These are phyloP conservation scores for Elongisporangium senticosum DNA, from an alignment of 352 stramenopile species.

Conservation along the genomic window DNA sequence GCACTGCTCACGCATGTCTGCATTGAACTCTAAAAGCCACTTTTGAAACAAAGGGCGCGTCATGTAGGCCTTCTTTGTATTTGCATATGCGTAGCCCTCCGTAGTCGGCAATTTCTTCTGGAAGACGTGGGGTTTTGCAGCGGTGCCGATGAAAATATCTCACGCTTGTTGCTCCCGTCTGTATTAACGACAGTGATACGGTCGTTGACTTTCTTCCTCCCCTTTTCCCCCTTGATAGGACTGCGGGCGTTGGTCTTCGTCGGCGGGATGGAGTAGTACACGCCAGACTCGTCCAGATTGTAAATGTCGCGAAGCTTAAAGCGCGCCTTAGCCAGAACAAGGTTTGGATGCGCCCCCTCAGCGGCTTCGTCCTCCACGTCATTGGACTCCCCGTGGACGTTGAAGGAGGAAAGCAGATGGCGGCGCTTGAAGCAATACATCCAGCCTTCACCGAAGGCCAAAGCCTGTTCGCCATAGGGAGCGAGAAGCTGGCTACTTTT, in stretches of 20 bases:
- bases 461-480: no score
- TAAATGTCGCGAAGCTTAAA: neutral
- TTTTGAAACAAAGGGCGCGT: neutral
- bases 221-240: no score
- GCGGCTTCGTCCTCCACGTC: neutral
- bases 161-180: neutral
- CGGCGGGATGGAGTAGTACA: neutral
- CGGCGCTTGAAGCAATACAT: neutral
- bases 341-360: neutral
- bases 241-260: no score
- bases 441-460: neutral
- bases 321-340: neutral
- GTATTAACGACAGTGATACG: neutral
- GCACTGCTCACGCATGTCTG: neutral
- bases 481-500: neutral
- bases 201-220: neutral
- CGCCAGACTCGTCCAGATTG: constrained; percentile 2
- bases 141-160: neutral
- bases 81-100: neutral
- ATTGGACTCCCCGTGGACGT: neutral
- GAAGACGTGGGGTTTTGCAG: neutral
- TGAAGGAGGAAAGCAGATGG: neutral
- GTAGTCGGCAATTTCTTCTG: neutral
- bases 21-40: neutral
- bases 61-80: constrained; percentile 1